These are phyloP conservation scores for Metarhizium album DNA, from an alignment of 2,329 filamentous ascomycete genomes.

Conservation along the genomic window DNA sequence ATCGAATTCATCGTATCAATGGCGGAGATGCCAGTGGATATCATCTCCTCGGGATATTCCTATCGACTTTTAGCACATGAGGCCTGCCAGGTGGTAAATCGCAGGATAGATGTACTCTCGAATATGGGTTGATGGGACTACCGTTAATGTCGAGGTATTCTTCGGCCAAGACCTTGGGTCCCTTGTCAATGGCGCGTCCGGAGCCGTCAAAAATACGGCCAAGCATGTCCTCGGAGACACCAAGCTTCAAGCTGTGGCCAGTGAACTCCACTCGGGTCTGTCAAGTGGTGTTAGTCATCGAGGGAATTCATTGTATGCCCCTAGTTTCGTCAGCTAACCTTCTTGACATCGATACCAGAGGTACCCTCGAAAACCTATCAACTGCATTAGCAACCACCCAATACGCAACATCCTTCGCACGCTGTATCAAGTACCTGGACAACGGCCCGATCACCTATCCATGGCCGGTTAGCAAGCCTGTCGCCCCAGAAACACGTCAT, in stretches of 20 bases:
- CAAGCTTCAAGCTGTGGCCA: slow-evolving; percentile 93
- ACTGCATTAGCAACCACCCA: slow-evolving; percentile 14
- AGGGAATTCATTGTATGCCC: no score
- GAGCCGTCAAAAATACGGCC: slow-evolving; percentile 98
- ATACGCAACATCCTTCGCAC: slow-evolving; percentile 2
- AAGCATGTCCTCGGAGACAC: slow-evolving; percentile 98
- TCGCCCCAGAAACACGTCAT: no score
- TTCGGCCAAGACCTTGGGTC: slow-evolving; percentile 93
- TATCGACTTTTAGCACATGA: slow-evolving; percentile 25
- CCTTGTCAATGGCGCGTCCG: slow-evolving; percentile 96
- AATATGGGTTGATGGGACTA: slow-evolving; percentile 96
- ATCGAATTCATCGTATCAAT: slow-evolving; percentile 99
- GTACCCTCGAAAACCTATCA: slow-evolving; percentile 91
- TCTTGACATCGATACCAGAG: slow-evolving; percentile 96
- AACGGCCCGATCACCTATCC: slow-evolving; percentile 75
- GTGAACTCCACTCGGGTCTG: slow-evolving; percentile 97
- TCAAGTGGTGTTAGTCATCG: slow-evolving; percentile 15
- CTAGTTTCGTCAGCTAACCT: slow-evolving; percentile 44
- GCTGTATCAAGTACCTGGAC: slow-evolving; percentile 64
- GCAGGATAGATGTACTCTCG: slow-evolving; percentile 49
- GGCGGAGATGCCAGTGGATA: slow-evolving; percentile 96
- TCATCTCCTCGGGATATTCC: slow-evolving; percentile 99
- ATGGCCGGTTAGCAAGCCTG: slow-evolving; percentile 1
- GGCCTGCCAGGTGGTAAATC: neutral
- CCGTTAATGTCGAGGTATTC: slow-evolving; percentile 99